Base-by-base conservation (phyloP, 2,329 filamentous ascomycete species). In the Parafenestella ontariensis region DNA sequence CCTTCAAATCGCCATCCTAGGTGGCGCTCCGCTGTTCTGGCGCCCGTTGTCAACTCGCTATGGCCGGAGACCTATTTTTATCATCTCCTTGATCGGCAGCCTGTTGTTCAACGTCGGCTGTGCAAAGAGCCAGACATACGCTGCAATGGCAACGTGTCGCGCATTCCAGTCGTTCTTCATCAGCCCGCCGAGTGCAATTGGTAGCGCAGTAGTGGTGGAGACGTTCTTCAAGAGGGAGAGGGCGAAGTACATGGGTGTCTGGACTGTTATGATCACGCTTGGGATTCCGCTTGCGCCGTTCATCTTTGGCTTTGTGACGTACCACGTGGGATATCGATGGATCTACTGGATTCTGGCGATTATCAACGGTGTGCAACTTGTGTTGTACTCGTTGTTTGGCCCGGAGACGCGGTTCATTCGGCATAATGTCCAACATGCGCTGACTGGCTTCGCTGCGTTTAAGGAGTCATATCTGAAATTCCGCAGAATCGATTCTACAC, bases 261-360 rank as follows among this genome's bases (percentile, higher is more conserved):
- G 83, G 84, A 85, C 83, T 1, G 60, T 78, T 24, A 74, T 84
- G 68, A 69, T 83, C 13, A 83, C 82, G 0, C 52, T 84, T 10
- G 82, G 81, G 29, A 77, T 81, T 23, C 80, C 80, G 1, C 61
- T 72, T 11, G 76, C 74, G 1, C 77, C 77, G 0, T 74, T 79
- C 49, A 69, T 77, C 60, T 71, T 75, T 33, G 77, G 77, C 3
- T 79, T 79, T 51, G 83, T 86, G 0, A 78, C 81, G 0, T 73
- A 82, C 51, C 77, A 81, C 9, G 79, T 82, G 13, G 80, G 81
- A 0, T 87, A 83, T 50, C 77, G 81, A 15, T 87, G 84, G 84
- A 85, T 86, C 23, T 87, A 83, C 68, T 86, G 81, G 78, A 78
- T 82, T 20, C 71, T 86, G 20, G 82, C 83, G 1, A 86, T 86